phyloP scores from a whole-genome alignment of 1,139 yeast genomes.

The Spathaspora sp. region DNA sequence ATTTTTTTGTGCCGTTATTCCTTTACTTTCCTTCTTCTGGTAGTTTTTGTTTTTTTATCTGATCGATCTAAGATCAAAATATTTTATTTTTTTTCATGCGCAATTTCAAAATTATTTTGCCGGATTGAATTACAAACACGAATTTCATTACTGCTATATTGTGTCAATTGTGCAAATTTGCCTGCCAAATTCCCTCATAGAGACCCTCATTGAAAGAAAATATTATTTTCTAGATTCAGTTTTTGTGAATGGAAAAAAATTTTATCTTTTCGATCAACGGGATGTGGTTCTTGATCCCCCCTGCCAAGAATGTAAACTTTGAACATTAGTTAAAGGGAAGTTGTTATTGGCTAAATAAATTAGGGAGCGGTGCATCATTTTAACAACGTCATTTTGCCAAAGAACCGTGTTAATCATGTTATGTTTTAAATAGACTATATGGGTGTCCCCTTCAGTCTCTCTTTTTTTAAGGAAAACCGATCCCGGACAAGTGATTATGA shows the following conservation, averaged over 20 bases:
- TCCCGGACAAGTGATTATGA: background rate
- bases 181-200: background rate
- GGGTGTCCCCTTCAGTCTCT: background rate
- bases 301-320: background rate
- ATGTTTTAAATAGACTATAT: too few relatives aligned
- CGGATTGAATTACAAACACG: background rate
- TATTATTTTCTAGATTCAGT: background rate
- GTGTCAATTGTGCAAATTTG: background rate
- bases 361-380: background rate
- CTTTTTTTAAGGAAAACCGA: background rate
- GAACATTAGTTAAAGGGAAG: background rate
- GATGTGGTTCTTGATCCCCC: background rate
- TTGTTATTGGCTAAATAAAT: background rate
- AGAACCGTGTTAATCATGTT: background rate
- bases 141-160: background rate
- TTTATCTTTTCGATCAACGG: conserved; percentile 1
- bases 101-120: background rate
- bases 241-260: background rate
- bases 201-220: background rate
- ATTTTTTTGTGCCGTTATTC: background rate
- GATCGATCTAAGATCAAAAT: conserved; percentile 1
- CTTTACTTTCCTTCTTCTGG: background rate
- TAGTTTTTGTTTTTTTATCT: conserved; percentile 1
- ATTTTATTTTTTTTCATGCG: background rate
- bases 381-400: background rate